Evolutionary conservation across 768 basidiomycete genomes (phyloP).

Genomic region (Pleurotus tuoliensis): DNA sequence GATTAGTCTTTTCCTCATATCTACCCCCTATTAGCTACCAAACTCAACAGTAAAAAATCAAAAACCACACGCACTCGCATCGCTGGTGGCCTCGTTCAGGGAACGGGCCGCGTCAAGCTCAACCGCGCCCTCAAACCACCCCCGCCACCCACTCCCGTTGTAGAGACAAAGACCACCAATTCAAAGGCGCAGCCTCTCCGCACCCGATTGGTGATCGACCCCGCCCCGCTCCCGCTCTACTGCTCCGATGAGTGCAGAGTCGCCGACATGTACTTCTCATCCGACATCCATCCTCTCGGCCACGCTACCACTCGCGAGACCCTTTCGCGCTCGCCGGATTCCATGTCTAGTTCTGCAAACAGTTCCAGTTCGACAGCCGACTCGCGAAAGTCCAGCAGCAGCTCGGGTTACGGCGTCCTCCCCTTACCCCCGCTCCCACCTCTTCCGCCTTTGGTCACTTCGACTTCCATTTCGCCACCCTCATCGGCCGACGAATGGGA

Average conservation of each 20-base stretch:
- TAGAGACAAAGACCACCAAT: conserved; percentile 7
- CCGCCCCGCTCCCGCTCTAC: conserved; percentile 76
- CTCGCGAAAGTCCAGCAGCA: conserved; percentile 13
- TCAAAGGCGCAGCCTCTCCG: conserved; percentile 31
- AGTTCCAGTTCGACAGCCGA: too few species aligned
- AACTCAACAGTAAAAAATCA: conserved; percentile 20
- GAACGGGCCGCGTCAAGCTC: conserved; percentile 61
- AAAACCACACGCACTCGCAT: conserved; percentile 16
- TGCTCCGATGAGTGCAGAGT: conserved; percentile 76
- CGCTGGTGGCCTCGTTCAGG: conserved; percentile 56
- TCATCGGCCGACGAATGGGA: too few species aligned
- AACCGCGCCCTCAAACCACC: conserved; percentile 49
- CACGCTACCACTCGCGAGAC: conserved; percentile 36
- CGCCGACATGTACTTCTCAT: conserved; percentile 45
- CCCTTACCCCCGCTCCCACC: conserved; percentile 18
- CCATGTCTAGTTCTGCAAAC: too few species aligned
- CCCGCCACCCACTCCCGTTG: conserved; percentile 1
- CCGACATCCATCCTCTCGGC: conserved; percentile 31
- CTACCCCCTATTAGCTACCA: conserved; percentile 13
- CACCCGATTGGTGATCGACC: conserved; percentile 71
- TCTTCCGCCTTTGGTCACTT: conserved; percentile 27
- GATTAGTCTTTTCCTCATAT: neutral
- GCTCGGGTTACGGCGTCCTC: too few species aligned
- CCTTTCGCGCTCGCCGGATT: too few species aligned
- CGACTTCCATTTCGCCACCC: too few species aligned